These are phyloP conservation scores for Aspergillus novoparasiticus DNA, from an alignment of 2,329 filamentous ascomycete genomes.

Conservation along the genomic window DNA sequence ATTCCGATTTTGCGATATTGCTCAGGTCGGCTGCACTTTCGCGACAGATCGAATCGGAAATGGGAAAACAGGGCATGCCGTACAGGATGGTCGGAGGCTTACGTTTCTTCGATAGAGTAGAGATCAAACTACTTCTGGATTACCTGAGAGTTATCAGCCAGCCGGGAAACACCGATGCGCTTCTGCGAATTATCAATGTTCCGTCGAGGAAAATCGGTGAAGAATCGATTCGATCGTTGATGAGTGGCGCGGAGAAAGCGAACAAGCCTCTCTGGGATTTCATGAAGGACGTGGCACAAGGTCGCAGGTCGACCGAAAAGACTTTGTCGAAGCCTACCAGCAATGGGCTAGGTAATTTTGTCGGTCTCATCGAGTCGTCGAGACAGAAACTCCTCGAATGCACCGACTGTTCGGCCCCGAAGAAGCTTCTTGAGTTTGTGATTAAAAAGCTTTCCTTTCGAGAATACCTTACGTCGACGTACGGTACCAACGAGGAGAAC, in stretches of 20 bases:
- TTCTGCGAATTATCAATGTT: conserved; percentile 81
- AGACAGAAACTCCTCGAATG: conserved; percentile 56
- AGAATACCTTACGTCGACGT: conserved; percentile 70
- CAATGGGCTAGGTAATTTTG: conserved; percentile 60
- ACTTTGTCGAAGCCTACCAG: conserved; percentile 59
- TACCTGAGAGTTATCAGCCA: conserved; percentile 85
- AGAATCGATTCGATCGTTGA: conserved; percentile 69
- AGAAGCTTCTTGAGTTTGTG: conserved; percentile 58
- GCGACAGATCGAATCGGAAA: conserved; percentile 77
- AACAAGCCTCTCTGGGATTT: conserved; percentile 75
- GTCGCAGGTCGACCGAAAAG: conserved; percentile 52
- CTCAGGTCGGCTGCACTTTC: conserved; percentile 84
- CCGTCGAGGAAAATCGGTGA: conserved; percentile 82
- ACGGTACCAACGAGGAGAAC: conserved; percentile 73
- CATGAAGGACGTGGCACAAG: conserved; percentile 62
- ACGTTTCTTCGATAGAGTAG: conserved; percentile 87
- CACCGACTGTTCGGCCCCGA: conserved; percentile 42
- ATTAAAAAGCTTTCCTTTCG: conserved; percentile 70
- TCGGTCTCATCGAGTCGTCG: conserved; percentile 61
- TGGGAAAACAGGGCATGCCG: conserved; percentile 78
- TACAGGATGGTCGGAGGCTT: conserved; percentile 92
- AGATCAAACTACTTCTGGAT: conserved; percentile 84
- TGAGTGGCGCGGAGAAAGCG: conserved; percentile 73
- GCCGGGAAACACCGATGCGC: conserved; percentile 82
- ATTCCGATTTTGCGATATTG: conserved; percentile 81